Percentiles rank a stretch among this genome's conserved stretches.
Conservation (phyloP, 2,329 filamentous ascomycete species). For the Pseudogymnoascus sp. region DNA sequence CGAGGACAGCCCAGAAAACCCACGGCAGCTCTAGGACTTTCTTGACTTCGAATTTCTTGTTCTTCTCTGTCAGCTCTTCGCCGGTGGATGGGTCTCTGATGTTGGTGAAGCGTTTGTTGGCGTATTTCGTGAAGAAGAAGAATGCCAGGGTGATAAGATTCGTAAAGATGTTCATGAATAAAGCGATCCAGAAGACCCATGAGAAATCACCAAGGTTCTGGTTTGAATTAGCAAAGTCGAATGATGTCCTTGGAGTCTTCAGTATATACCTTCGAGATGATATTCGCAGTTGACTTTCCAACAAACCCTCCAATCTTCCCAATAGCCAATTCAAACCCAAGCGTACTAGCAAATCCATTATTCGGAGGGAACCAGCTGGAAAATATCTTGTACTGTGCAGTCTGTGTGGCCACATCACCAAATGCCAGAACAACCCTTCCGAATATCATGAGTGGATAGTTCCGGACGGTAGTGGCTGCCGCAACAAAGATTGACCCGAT, state of each 20-base stretch:
- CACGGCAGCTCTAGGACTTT: constrained; percentile 52
- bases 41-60: constrained; percentile 46
- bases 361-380: constrained; percentile 56
- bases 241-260: neutral
- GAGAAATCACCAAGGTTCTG: constrained; percentile 50
- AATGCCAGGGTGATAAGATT: constrained; percentile 46
- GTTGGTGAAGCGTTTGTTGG: constrained; percentile 39
- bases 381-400: constrained; percentile 58
- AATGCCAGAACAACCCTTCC: constrained; percentile 47
- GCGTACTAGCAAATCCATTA: constrained; percentile 53
- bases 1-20: constrained; percentile 49
- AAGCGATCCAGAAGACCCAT: constrained; percentile 54
- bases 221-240: neutral
- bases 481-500: constrained; percentile 52
- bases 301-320: constrained; percentile 55
- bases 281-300: constrained; percentile 51
- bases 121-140: constrained; percentile 47
- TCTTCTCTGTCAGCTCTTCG: constrained; percentile 51
- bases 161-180: constrained; percentile 58
- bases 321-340: constrained; percentile 52
- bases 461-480: constrained; percentile 46
- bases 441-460: constrained; percentile 52
- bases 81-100: constrained; percentile 48
- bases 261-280: constrained; percentile 39
- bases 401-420: constrained; percentile 56